Percentiles rank a stretch among this genome's conserved stretches.
Evolutionary conservation across 495 filamentous ascomycete genomes (phyloP).

Genomic region (Lophium mytilinum): DNA sequence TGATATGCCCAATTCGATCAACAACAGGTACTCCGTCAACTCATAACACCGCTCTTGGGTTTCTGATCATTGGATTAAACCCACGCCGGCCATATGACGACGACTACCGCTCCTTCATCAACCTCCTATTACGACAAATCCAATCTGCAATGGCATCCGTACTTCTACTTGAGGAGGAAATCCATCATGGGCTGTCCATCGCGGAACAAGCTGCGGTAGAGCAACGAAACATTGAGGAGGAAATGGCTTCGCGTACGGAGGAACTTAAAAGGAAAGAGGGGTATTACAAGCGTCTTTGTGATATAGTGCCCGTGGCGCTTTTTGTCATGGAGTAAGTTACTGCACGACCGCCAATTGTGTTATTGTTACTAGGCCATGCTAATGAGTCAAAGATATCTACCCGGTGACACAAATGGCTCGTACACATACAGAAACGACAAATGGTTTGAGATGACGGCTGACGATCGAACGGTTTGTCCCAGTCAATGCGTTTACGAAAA

Average conservation of each 20-base stretch:
- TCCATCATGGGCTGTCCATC: neutral
- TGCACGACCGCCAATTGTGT: too few relatives aligned
- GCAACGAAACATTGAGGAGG: constrained; percentile 6
- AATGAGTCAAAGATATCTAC: neutral
- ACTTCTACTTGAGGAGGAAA: constrained; percentile 18
- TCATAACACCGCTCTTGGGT: constrained; percentile 4
- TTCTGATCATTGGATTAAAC: constrained; percentile 22
- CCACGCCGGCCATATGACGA: constrained; percentile 18
- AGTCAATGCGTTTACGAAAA: too few relatives aligned
- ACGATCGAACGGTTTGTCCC: too few relatives aligned
- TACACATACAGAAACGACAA: constrained; percentile 11
- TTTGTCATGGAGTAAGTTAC: neutral
- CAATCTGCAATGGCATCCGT: constrained; percentile 13
- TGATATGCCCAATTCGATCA: constrained; percentile 9
- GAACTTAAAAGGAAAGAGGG: constrained; percentile 4
- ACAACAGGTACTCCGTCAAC: neutral
- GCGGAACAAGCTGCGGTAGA: constrained; percentile 11
- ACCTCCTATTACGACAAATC: constrained; percentile 5
- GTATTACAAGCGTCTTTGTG: constrained; percentile 1
- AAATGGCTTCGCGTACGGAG: constrained; percentile 5
- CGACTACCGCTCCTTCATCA: constrained; percentile 14
- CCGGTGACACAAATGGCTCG: constrained; percentile 1
- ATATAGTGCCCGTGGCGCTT: neutral
- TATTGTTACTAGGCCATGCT: too few relatives aligned
- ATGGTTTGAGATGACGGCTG: constrained; percentile 6